Evolutionary conservation across 2,329 filamentous ascomycete species (phyloP).

Genomic region (Plectosphaerella cucumerina): DNA sequence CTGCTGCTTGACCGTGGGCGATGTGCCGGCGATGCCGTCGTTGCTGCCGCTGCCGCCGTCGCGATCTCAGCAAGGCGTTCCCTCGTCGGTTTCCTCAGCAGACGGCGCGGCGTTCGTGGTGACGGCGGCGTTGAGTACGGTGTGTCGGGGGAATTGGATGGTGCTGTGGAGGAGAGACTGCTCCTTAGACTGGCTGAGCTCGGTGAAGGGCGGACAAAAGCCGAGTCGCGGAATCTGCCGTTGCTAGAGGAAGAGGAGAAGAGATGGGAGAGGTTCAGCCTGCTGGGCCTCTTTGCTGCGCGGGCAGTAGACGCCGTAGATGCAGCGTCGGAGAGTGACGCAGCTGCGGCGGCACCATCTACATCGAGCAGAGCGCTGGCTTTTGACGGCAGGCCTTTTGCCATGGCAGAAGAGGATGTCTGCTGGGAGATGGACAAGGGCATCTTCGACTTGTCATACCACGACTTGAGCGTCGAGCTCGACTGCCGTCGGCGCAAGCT

Average conservation of each 20-base stretch:
- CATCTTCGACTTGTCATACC: conserved; percentile 53
- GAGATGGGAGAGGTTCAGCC: background rate
- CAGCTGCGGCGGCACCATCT: conserved; percentile 28
- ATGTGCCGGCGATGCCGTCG: conserved; percentile 7
- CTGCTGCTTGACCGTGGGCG: conserved; percentile 8
- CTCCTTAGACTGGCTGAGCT: conserved; percentile 23
- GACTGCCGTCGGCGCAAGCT: conserved; percentile 45
- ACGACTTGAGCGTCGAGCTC: conserved; percentile 51
- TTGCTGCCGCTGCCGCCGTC: background rate
- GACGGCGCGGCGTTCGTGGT: conserved; percentile 19
- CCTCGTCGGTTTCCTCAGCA: conserved; percentile 30
- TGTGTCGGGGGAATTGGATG: conserved; percentile 27
- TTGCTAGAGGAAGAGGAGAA: background rate
- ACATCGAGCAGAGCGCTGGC: conserved; percentile 42
- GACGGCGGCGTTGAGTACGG: conserved; percentile 16
- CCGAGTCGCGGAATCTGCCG: background rate
- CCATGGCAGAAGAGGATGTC: conserved; percentile 55
- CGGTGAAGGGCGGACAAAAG: background rate
- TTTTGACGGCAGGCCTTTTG: conserved; percentile 48
- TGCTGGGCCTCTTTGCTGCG: conserved; percentile 13
- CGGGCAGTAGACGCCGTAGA: conserved; percentile 2
- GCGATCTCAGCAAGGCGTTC: conserved; percentile 24
- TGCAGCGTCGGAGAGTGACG: conserved; percentile 17
- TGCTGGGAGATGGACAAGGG: conserved; percentile 56
- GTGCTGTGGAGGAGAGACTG: conserved; percentile 37